Conservation (phyloP, 495 filamentous ascomycete genomes). For the Parathielavia hyrcaniae region DNA sequence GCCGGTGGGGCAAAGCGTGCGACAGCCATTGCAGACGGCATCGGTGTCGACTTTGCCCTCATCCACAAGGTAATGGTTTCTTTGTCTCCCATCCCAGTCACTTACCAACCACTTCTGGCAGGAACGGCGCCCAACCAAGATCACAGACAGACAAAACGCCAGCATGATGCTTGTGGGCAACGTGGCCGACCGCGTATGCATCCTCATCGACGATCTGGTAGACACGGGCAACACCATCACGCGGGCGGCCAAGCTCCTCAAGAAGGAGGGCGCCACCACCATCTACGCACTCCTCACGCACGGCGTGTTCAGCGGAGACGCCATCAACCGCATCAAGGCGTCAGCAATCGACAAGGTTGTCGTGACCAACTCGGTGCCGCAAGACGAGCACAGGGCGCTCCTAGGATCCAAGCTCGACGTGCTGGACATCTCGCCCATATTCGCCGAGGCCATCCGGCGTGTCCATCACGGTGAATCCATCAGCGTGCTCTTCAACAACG, state of each 20-base stretch:
- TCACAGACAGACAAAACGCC: conserved; percentile 89
- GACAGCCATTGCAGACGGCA: conserved; percentile 87
- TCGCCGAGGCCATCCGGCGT: conserved; percentile 93
- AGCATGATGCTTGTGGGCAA: conserved; percentile 98
- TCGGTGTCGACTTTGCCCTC: conserved; percentile 89
- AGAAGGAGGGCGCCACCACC: conserved; percentile 81
- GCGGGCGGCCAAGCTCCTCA: conserved; percentile 87
- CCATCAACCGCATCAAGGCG: conserved; percentile 89
- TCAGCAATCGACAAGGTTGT: conserved; percentile 85
- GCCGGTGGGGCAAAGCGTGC: conserved; percentile 98
- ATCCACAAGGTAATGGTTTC: conserved; percentile 82
- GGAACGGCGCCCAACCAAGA: conserved; percentile 94
- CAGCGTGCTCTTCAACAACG: conserved; percentile 91
- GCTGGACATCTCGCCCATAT: conserved; percentile 83
- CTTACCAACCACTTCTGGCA: conserved; percentile 35
- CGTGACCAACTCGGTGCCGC: conserved; percentile 90
- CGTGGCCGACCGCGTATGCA: conserved; percentile 73
- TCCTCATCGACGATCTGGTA: conserved; percentile 88
- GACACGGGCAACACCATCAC: conserved; percentile 98
- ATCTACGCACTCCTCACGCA: conserved; percentile 93
- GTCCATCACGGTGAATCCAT: conserved; percentile 98
- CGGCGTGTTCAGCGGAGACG: conserved; percentile 89
- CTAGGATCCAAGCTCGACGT: conserved; percentile 82
- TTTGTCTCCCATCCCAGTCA: conserved; percentile 15
- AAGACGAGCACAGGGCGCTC: conserved; percentile 63